These are phyloP conservation scores for Aspergillus conjunctus DNA, from an alignment of 495 filamentous ascomycete species.

Conservation along the genomic window DNA sequence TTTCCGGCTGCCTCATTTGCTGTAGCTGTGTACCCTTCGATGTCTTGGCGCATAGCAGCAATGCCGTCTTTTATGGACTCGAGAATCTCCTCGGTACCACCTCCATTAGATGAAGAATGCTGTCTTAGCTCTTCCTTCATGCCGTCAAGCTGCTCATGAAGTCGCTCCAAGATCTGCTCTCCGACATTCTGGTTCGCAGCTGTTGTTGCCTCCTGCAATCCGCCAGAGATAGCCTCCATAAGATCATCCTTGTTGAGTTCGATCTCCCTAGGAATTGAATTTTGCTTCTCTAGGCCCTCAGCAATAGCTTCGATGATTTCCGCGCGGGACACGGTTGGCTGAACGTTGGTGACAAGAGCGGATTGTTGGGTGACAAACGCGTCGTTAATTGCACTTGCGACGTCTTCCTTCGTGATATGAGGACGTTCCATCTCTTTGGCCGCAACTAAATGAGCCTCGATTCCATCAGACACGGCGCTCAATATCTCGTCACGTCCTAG, in stretches of 20 bases:
- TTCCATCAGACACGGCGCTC: conserved; percentile 45
- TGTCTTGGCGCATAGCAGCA: conserved; percentile 74
- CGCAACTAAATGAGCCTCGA: conserved; percentile 44
- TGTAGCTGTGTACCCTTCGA: conserved; percentile 76
- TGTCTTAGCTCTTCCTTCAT: conserved; percentile 77
- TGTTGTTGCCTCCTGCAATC: conserved; percentile 53
- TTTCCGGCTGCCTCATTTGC: conserved; percentile 67
- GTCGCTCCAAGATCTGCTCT: conserved; percentile 69
- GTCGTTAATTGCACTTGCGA: conserved; percentile 59
- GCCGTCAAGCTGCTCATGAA: conserved; percentile 72
- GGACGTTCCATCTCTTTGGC: conserved; percentile 41
- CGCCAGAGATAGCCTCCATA: conserved; percentile 65
- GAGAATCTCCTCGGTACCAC: conserved; percentile 78
- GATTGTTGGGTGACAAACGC: conserved; percentile 53
- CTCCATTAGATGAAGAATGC: conserved; percentile 70
- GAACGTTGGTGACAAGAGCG: conserved; percentile 30
- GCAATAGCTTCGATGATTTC: conserved; percentile 59
- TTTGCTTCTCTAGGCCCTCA: conserved; percentile 56
- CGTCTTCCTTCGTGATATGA: conserved; percentile 49
- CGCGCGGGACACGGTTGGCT: conserved; percentile 48
- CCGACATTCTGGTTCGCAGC: conserved; percentile 53
- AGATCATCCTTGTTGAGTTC: conserved; percentile 65
- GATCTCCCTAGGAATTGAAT: conserved; percentile 54
- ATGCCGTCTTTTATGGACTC: conserved; percentile 85
- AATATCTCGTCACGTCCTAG: conserved; percentile 50